phyloP scores from a whole-genome alignment of 2,329 filamentous ascomycete genomes.

The Fusarium stilboides region DNA sequence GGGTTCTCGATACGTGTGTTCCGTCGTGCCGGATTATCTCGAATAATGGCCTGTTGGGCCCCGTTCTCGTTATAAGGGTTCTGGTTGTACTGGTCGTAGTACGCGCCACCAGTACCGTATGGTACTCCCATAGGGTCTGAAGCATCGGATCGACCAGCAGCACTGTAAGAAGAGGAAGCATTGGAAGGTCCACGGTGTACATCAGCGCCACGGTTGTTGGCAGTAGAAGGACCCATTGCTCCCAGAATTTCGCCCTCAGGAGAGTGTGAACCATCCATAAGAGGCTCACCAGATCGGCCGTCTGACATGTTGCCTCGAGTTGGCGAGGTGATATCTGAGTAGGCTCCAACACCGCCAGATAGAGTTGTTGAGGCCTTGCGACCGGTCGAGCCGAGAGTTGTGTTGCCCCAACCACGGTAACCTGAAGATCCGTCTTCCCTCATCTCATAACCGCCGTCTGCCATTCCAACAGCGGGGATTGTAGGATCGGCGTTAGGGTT shows the following conservation, averaged over 20 bases:
- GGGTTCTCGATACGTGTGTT: conserved; percentile 97
- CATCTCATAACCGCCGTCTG: conserved; percentile 78
- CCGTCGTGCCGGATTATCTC: conserved; percentile 90
- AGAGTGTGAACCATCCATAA: conserved; percentile 68
- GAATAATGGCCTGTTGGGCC: conserved; percentile 77
- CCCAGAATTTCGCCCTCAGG: conserved; percentile 88
- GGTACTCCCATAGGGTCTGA: conserved; percentile 68
- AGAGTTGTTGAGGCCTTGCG: conserved; percentile 92
- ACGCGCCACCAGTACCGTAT: conserved; percentile 64
- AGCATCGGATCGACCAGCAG: conserved; percentile 80
- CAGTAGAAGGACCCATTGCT: conserved; percentile 81
- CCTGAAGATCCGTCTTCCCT: conserved; percentile 82
- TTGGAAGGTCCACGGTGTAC: conserved; percentile 94
- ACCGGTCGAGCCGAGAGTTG: conserved; percentile 77
- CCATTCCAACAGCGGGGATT: conserved; percentile 67
- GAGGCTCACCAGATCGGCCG: conserved; percentile 75
- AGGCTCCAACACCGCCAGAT: conserved; percentile 80
- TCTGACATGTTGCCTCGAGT: conserved; percentile 75
- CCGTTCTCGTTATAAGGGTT: conserved; percentile 68
- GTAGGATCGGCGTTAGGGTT: conserved; percentile 97
- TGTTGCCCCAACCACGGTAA: conserved; percentile 95
- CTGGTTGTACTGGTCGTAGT: conserved; percentile 73
- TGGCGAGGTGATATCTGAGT: conserved; percentile 83
- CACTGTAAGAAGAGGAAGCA: conserved; percentile 95
- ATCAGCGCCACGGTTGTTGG: conserved; percentile 75